Conservation (phyloP, 202 grass and related monocot species). For the Carex arenaria region DNA sequence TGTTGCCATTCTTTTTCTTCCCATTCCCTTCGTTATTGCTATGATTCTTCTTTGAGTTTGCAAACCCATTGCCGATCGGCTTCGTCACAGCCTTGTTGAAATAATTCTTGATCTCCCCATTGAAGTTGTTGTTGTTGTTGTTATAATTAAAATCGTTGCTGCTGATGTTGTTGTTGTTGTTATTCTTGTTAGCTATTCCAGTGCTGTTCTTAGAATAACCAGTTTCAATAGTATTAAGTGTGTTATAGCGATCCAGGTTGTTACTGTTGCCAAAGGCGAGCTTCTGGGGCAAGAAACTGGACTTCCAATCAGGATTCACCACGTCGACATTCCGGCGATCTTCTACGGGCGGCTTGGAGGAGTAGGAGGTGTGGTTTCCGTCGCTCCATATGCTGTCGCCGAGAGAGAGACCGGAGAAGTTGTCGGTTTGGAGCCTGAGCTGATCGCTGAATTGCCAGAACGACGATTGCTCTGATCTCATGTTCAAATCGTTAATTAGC, state of each 20-base stretch:
- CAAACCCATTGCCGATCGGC: conserved; percentile 35
- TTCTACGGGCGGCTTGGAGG: neutral
- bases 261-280: conserved; percentile 64
- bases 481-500: conserved; percentile 53
- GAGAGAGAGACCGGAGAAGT: conserved; percentile 70
- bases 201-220: conserved; percentile 5
- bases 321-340: conserved; percentile 44
- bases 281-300: conserved; percentile 49
- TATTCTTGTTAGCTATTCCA: conserved; percentile 17
- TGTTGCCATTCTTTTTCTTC: conserved; percentile 28
- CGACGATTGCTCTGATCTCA: conserved; percentile 32
- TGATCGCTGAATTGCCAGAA: conserved; percentile 99
- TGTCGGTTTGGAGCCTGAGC: conserved; percentile 68
- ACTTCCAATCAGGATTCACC: conserved; percentile 14
- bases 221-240: conserved; percentile 23
- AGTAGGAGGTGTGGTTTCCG: conserved; percentile 5
- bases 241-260: conserved; percentile 61
- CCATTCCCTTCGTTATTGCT: conserved; percentile 18
- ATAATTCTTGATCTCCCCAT: conserved; percentile 76
- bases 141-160: conserved; percentile 24
- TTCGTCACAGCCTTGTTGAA: conserved; percentile 85
- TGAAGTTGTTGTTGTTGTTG: conserved; percentile 4
- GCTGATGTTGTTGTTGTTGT: neutral
- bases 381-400: conserved; percentile 85
- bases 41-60: conserved; percentile 51